These are phyloP conservation scores for Tricholoma flavovirens DNA, from an alignment of 768 basidiomycete species.

Conservation along the genomic window DNA sequence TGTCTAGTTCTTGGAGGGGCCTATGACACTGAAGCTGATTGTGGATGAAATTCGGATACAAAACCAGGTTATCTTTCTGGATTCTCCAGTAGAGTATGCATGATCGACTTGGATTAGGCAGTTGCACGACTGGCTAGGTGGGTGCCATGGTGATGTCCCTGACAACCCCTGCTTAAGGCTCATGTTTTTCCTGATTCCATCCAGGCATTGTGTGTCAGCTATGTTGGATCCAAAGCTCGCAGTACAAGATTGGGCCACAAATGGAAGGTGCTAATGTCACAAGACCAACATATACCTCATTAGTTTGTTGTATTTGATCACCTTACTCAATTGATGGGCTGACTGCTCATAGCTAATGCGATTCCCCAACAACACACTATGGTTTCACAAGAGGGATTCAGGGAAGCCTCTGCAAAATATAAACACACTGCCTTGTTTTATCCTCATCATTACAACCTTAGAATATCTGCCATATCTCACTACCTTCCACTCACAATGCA, in stretches of 20 bases:
- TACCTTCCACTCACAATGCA: no score
- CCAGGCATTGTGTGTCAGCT: constrained; percentile 86
- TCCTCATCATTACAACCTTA: no score
- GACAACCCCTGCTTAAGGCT: not conserved
- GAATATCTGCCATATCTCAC: no score
- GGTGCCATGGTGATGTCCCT: constrained; percentile 1
- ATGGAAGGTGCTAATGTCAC: constrained; percentile 63
- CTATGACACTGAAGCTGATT: constrained; percentile 76
- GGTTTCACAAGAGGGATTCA: no score
- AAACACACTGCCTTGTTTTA: no score
- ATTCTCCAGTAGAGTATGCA: constrained; percentile 95
- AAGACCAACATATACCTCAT: constrained; percentile 77
- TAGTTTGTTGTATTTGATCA: no score
- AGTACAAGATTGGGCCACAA: constrained; percentile 94
- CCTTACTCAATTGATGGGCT: not conserved
- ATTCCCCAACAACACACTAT: constrained; percentile 65
- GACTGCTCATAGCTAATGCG: constrained; percentile 62
- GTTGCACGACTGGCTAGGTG: constrained; percentile 86
- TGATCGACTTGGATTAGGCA: constrained; percentile 86
- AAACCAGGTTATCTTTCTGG: constrained; percentile 97
- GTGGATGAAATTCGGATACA: constrained; percentile 97
- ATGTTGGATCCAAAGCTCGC: constrained; percentile 85
- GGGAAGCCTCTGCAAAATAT: no score
- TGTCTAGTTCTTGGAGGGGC: constrained; percentile 60
- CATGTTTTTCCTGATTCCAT: not conserved